Evolutionary conservation across 495 filamentous ascomycete species (phyloP).

Genomic region (Aspergillus haitiensis): DNA sequence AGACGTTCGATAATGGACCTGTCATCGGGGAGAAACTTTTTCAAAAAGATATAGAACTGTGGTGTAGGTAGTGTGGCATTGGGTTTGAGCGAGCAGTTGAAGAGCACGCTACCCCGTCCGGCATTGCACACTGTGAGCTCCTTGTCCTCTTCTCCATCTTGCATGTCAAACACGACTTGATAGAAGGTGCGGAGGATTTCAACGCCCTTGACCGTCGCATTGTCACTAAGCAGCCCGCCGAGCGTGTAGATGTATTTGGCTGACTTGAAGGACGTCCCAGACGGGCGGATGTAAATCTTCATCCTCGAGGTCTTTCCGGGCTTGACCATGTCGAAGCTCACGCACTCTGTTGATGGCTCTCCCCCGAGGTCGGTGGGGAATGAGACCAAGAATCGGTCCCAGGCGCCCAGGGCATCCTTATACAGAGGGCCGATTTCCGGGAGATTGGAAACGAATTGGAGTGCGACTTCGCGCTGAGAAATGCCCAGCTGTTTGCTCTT

Average conservation of each 20-base stretch:
- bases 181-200: conserved; percentile 3
- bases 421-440: neutral
- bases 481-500: conserved; percentile 7
- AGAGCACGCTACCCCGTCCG: conserved; percentile 2
- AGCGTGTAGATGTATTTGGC: neutral
- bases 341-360: neutral
- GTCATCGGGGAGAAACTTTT: conserved; percentile 5
- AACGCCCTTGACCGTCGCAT: conserved; percentile 1
- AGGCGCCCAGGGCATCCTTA: conserved; percentile 2
- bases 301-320: conserved; percentile 1
- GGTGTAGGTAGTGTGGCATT: neutral
- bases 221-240: neutral
- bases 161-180: conserved; percentile 2
- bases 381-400: conserved; percentile 2
- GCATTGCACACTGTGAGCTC: conserved; percentile 1
- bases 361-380: conserved; percentile 1
- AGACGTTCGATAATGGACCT: conserved; percentile 1
- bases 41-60: conserved; percentile 2
- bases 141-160: conserved; percentile 3
- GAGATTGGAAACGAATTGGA: neutral
- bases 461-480: neutral
- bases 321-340: conserved; percentile 3
- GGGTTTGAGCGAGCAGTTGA: conserved; percentile 3
- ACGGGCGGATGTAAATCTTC: conserved; percentile 2
- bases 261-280: conserved; percentile 1